Evolutionary conservation across 1,284 basidiomycete species (phyloP).

Genomic region (Neolentinus lepideus): DNA sequence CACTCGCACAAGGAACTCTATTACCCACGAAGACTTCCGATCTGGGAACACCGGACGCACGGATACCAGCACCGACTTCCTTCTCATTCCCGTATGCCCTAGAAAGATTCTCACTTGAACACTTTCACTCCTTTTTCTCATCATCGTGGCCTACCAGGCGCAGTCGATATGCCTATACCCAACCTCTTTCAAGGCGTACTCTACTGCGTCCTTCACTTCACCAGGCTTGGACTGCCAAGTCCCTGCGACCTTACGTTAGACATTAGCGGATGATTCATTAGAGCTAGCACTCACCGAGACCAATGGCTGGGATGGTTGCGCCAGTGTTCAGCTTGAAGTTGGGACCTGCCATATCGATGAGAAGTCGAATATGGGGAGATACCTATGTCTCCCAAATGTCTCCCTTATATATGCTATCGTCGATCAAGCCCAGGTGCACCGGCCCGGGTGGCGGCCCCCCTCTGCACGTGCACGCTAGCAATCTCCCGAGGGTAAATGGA

Average conservation of each 20-base stretch:
- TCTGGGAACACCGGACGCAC: slow-evolving; percentile 69
- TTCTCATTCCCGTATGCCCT: slow-evolving; percentile 74
- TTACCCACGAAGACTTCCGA: slow-evolving; percentile 72
- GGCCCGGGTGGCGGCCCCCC: no score
- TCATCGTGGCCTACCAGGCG: slow-evolving; percentile 43
- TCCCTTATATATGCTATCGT: background rate
- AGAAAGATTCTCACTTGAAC: background rate
- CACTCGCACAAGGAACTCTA: background rate
- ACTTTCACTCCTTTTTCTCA: background rate
- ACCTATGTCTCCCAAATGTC: no score
- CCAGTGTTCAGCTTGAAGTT: slow-evolving; percentile 66
- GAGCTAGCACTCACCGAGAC: slow-evolving; percentile 47
- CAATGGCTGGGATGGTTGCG: slow-evolving; percentile 58
- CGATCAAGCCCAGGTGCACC: no score
- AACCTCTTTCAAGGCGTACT: slow-evolving; percentile 62
- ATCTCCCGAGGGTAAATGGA: no score
- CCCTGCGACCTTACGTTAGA: slow-evolving; percentile 31
- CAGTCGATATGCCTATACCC: slow-evolving; percentile 81
- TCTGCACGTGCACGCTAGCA: no score
- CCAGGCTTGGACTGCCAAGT: slow-evolving; percentile 78
- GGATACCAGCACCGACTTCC: slow-evolving; percentile 81
- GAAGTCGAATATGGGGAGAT: background rate
- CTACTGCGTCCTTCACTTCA: slow-evolving; percentile 64
- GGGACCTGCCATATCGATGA: slow-evolving; percentile 31
- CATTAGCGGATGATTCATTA: slow-evolving; percentile 2